phyloP scores from a whole-genome alignment of 2,329 filamentous ascomycete genomes.

The Sporothrix mexicana region DNA sequence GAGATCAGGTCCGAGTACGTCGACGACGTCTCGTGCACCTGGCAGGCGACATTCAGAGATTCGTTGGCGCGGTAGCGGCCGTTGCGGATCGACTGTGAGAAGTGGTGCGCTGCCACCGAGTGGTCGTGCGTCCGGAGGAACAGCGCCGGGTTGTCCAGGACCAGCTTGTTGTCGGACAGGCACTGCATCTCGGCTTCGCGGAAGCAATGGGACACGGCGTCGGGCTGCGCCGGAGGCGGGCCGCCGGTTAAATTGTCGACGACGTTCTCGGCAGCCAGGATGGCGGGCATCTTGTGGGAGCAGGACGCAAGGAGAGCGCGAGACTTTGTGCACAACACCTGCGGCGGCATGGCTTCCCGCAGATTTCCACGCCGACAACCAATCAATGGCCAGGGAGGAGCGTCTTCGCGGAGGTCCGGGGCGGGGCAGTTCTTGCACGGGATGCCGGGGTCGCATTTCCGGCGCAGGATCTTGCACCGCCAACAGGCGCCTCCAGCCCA shows the following conservation, averaged over 20 bases:
- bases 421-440: constrained; percentile 44
- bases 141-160: constrained; percentile 40
- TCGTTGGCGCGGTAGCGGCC: constrained; percentile 42
- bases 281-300: constrained; percentile 32
- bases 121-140: constrained; percentile 40
- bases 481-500: constrained; percentile 44
- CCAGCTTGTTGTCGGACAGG: constrained; percentile 43
- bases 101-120: constrained; percentile 36
- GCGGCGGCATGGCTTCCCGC: constrained; percentile 40
- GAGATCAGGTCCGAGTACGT: constrained; percentile 44
- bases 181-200: constrained; percentile 42
- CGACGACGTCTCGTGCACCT: constrained; percentile 34
- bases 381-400: constrained; percentile 44
- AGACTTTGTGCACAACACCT: constrained; percentile 41
- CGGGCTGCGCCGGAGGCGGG: constrained; percentile 32
- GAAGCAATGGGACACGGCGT: constrained; percentile 39
- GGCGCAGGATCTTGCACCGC: constrained; percentile 44
- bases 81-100: constrained; percentile 40
- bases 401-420: constrained; percentile 43
- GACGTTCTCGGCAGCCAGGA: constrained; percentile 32
- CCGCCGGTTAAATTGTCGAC: constrained; percentile 28
- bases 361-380: constrained; percentile 44
- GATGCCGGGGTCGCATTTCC: constrained; percentile 42
- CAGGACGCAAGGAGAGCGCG: constrained; percentile 32
- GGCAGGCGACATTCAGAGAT: constrained; percentile 38